These are phyloP conservation scores for Trichoderma sp. DNA, from an alignment of 2,329 filamentous ascomycete species.

Conservation along the genomic window DNA sequence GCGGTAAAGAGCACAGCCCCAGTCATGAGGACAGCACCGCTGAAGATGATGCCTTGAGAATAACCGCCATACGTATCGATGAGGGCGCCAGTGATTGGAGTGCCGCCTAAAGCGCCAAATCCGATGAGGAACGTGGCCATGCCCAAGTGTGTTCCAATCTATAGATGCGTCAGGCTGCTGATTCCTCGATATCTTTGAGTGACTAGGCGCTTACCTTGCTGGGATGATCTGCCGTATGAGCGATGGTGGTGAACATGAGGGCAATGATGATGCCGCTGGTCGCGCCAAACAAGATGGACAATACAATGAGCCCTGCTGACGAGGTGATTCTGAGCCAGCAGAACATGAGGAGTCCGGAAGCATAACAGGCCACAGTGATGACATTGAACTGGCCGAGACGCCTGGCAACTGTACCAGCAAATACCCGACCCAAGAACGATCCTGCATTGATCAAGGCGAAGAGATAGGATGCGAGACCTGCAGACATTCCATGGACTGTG, in stretches of 20 bases:
- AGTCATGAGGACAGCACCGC: background rate
- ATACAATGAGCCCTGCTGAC: background rate
- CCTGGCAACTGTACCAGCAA: slow-evolving; percentile 13
- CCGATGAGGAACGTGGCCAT: slow-evolving; percentile 12
- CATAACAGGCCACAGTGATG: slow-evolving; percentile 5
- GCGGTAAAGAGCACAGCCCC: slow-evolving; percentile 8
- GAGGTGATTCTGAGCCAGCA: slow-evolving; percentile 14
- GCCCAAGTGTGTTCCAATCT: slow-evolving; percentile 18
- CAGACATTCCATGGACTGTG: slow-evolving; percentile 10
- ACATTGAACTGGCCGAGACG: slow-evolving; percentile 13
- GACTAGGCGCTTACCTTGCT: slow-evolving; percentile 7
- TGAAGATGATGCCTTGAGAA: slow-evolving; percentile 16
- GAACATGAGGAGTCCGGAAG: background rate
- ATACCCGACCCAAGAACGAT: slow-evolving; percentile 1
- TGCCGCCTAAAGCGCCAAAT: slow-evolving; percentile 7
- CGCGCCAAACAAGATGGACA: slow-evolving; percentile 8
- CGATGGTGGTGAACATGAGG: slow-evolving; percentile 6
- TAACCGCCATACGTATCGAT: slow-evolving; percentile 5
- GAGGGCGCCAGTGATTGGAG: slow-evolving; percentile 9
- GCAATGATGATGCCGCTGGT: slow-evolving; percentile 13
- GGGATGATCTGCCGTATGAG: slow-evolving; percentile 11
- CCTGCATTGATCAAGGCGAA: slow-evolving; percentile 14
- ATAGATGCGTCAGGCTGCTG: background rate
- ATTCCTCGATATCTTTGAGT: background rate
- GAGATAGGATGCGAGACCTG: slow-evolving; percentile 8